Evolutionary conservation across 1,139 yeast genomes (phyloP).

Genomic region (Pichia sp.): DNA sequence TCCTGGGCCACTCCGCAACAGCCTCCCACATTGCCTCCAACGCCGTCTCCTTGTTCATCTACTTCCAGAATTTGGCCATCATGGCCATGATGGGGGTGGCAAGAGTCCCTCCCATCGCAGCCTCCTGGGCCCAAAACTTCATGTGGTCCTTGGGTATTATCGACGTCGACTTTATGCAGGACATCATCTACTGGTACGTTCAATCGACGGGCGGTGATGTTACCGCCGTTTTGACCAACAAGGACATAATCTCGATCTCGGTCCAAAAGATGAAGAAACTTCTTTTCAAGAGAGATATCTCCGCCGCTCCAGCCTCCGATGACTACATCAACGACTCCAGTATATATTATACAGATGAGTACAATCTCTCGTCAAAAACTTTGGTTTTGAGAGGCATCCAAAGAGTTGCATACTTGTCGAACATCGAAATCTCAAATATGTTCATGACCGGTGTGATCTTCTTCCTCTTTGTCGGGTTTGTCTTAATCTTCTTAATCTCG

Average conservation of each 20-base stretch:
- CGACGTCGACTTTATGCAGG: constrained; percentile 73
- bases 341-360: constrained; percentile 71
- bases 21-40: constrained; percentile 97
- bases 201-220: constrained; percentile 94
- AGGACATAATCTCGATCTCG: constrained; percentile 61
- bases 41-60: constrained; percentile 85
- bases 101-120: constrained; percentile 91
- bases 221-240: constrained; percentile 62
- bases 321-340: constrained; percentile 46
- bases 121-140: constrained; percentile 97
- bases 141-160: constrained; percentile 96
- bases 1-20: constrained; percentile 84
- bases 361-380: constrained; percentile 56
- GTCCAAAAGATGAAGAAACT: constrained; percentile 55
- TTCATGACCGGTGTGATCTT: constrained; percentile 86
- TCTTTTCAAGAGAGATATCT: constrained; percentile 28
- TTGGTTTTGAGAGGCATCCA: constrained; percentile 85
- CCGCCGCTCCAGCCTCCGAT: constrained; percentile 33
- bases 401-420: constrained; percentile 81
- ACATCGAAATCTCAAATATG: constrained; percentile 78
- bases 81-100: constrained; percentile 96
- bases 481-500: constrained; percentile 59
- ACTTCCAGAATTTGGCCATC: constrained; percentile 90
- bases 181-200: constrained; percentile 87
- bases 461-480: constrained; percentile 72